phyloP scores from a whole-genome alignment of 2,329 filamentous ascomycete species.

The Fusarium decemcellulare region DNA sequence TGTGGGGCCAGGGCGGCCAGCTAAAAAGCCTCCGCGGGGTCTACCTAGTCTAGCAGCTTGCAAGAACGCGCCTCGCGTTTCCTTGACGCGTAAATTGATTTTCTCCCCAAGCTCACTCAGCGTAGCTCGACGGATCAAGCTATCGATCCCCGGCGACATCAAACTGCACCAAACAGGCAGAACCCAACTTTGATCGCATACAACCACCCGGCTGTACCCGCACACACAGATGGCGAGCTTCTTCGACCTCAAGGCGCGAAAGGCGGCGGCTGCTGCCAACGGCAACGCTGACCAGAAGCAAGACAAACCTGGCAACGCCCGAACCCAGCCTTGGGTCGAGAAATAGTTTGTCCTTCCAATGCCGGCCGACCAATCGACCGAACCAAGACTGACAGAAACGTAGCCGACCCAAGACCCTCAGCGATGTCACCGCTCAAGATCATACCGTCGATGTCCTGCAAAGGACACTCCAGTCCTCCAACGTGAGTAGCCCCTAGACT shows the following conservation, averaged over 20 bases:
- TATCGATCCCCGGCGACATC: constrained; percentile 4
- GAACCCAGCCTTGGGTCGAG: constrained; percentile 94
- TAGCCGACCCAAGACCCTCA: constrained; percentile 93
- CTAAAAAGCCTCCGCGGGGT: background rate
- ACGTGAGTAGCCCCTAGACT: constrained; percentile 66
- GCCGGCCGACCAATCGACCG: background rate
- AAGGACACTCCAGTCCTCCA: constrained; percentile 93
- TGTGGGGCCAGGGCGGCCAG: no score
- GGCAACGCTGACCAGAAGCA: constrained; percentile 74
- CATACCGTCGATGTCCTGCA: constrained; percentile 95
- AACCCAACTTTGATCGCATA: background rate
- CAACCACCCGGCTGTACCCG: background rate
- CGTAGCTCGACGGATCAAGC: constrained; percentile 10
- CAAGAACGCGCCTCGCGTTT: constrained; percentile 38
- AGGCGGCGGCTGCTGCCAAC: constrained; percentile 81
- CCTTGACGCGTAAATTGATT: constrained; percentile 51
- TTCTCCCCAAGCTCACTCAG: constrained; percentile 26
- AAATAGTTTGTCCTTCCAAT: constrained; percentile 84
- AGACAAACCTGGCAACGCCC: constrained; percentile 71
- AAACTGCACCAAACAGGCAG: background rate
- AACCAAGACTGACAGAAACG: constrained; percentile 14
- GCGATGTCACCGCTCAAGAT: constrained; percentile 97
- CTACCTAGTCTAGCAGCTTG: constrained; percentile 2
- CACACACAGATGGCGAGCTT: constrained; percentile 81
- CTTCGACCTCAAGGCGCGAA: constrained; percentile 94